Percentiles rank a stretch among this genome's conserved stretches.
Conservation (phyloP, 2,329 filamentous ascomycete genomes). For the Sclerotiophoma versabilis region DNA sequence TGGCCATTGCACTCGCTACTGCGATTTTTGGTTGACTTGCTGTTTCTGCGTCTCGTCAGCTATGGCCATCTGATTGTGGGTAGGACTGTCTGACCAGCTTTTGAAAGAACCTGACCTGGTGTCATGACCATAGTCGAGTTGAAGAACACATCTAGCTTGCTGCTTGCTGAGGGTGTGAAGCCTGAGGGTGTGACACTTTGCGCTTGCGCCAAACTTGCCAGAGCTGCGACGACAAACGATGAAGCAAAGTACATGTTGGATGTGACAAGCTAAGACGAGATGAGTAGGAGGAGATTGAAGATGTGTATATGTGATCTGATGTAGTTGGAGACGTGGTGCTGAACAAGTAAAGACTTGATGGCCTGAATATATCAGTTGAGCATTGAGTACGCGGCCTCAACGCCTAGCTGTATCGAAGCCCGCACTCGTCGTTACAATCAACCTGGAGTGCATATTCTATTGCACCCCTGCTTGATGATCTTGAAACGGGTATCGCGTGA, state of each 20-base stretch:
- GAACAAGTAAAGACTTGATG: conserved; percentile 6
- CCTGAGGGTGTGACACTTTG: conserved; percentile 38
- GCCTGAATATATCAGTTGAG: conserved; percentile 26
- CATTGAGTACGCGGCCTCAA: conserved; percentile 32
- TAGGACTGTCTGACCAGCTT: conserved; percentile 31
- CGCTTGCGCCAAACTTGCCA: conserved; percentile 38
- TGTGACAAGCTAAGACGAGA: background rate
- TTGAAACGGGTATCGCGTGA: conserved; percentile 44
- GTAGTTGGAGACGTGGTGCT: background rate
- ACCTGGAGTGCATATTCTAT: conserved; percentile 20
- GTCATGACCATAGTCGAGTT: conserved; percentile 39
- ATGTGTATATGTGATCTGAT: background rate
- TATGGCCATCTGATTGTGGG: background rate
- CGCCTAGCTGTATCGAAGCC: conserved; percentile 22
- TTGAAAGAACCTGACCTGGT: conserved; percentile 38
- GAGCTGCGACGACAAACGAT: conserved; percentile 31
- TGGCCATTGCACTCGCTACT: conserved; percentile 23
- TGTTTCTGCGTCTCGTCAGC: conserved; percentile 31
- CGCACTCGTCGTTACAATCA: conserved; percentile 32
- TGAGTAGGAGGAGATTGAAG: background rate
- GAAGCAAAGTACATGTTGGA: conserved; percentile 35
- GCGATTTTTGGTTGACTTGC: conserved; percentile 39
- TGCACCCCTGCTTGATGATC: conserved; percentile 15
- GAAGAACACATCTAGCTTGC: conserved; percentile 42
- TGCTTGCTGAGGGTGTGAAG: conserved; percentile 38